phyloP scores from a whole-genome alignment of 1,284 basidiomycete species.

The Irpex lacteus region DNA sequence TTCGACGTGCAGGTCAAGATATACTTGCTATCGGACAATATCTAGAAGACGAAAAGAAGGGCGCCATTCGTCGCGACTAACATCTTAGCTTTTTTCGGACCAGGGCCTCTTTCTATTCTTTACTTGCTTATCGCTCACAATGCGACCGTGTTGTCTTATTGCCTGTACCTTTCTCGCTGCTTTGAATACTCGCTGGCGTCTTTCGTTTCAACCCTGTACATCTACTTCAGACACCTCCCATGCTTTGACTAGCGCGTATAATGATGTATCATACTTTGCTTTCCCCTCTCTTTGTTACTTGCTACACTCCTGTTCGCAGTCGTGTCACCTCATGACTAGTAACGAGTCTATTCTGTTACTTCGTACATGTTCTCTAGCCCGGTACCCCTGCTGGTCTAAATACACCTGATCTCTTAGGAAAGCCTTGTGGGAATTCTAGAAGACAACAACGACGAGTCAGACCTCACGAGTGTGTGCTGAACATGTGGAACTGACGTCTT shows the following conservation, averaged over 20 bases:
- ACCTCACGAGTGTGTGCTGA: neutral
- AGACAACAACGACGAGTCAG: neutral
- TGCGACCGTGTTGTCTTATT: neutral
- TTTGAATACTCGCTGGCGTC: neutral
- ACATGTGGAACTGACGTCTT: neutral
- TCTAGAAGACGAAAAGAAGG: constrained; percentile 84
- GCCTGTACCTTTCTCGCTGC: neutral
- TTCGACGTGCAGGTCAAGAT: constrained; percentile 72
- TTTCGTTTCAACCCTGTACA: neutral
- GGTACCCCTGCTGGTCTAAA: constrained; percentile 12
- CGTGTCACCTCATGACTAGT: neutral
- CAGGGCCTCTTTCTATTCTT: neutral
- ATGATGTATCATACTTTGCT: constrained; percentile 1
- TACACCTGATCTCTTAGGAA: constrained; percentile 10
- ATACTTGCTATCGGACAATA: constrained; percentile 85
- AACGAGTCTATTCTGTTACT: neutral
- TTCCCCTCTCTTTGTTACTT: neutral
- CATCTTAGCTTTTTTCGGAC: neutral
- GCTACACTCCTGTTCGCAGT: constrained; percentile 1
- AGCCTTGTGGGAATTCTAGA: constrained; percentile 16
- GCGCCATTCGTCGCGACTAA: constrained; percentile 42
- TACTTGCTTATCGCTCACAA: neutral
- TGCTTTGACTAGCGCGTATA: neutral
- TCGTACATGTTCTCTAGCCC: neutral
- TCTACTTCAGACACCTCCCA: neutral